A percentile compares a stretch with the other conserved stretches of the same genome.
Conservation (phyloP, 2,329 filamentous ascomycete species). For the Fusarium sp. region DNA sequence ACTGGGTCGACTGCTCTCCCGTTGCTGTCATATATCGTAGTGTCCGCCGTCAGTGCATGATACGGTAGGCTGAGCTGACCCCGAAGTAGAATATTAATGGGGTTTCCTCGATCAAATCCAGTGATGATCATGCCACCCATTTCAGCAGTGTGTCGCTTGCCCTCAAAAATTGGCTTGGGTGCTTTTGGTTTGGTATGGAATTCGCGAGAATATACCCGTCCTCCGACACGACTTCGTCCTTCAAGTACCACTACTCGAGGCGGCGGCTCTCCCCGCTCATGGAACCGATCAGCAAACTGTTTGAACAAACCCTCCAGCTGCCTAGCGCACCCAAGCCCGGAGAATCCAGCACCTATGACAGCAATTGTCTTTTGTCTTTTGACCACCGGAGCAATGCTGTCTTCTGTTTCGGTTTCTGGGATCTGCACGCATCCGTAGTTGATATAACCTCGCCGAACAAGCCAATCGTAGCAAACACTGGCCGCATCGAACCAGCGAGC, state of each 20-base stretch:
- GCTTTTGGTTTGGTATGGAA: slow-evolving; percentile 69
- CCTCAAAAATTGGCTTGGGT: slow-evolving; percentile 65
- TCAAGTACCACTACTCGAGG: slow-evolving; percentile 86
- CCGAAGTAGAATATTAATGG: slow-evolving; percentile 88
- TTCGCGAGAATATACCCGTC: slow-evolving; percentile 88
- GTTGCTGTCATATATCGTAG: slow-evolving; percentile 89
- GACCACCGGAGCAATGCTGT: slow-evolving; percentile 51
- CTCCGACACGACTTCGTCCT: slow-evolving; percentile 87
- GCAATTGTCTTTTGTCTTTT: slow-evolving; percentile 78
- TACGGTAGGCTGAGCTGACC: slow-evolving; percentile 90
- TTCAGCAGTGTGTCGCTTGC: slow-evolving; percentile 82
- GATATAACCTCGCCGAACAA: slow-evolving; percentile 90
- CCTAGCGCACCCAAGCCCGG: slow-evolving; percentile 89
- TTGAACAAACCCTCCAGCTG: slow-evolving; percentile 88
- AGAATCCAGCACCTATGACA: slow-evolving; percentile 93
- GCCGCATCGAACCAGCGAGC: slow-evolving; percentile 89
- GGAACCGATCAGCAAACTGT: slow-evolving; percentile 79
- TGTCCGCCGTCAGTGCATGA: slow-evolving; percentile 81
- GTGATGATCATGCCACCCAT: slow-evolving; percentile 99
- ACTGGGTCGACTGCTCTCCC: slow-evolving; percentile 81
- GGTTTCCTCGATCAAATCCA: slow-evolving; percentile 95
- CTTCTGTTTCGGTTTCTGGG: slow-evolving; percentile 56
- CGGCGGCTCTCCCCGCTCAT: slow-evolving; percentile 72
- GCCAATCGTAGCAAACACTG: slow-evolving; percentile 91
- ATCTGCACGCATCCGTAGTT: slow-evolving; percentile 93